Evolutionary conservation across 2,329 filamentous ascomycete genomes (phyloP).

Genomic region (Polychaeton citri): DNA sequence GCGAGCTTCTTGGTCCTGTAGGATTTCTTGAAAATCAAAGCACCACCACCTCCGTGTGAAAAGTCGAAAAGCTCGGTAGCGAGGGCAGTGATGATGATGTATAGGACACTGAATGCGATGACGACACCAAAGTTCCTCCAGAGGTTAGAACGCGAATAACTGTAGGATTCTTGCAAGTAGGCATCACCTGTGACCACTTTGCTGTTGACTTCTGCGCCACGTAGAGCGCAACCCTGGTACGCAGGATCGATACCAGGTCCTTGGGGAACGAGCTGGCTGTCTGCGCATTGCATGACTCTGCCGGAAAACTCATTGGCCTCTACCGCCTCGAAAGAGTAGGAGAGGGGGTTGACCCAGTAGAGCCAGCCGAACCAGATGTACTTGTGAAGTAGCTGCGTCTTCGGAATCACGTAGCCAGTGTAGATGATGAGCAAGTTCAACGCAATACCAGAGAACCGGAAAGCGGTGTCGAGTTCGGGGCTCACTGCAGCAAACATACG

Average conservation of each 20-base stretch:
- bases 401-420: slow-evolving; percentile 56
- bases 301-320: slow-evolving; percentile 52
- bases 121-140: slow-evolving; percentile 69
- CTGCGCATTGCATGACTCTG: slow-evolving; percentile 44
- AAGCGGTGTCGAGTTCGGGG: slow-evolving; percentile 51
- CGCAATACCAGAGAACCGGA: slow-evolving; percentile 49
- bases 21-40: slow-evolving; percentile 58
- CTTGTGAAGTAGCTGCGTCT: slow-evolving; percentile 41
- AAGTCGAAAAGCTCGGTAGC: slow-evolving; percentile 54
- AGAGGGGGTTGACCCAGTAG: slow-evolving; percentile 35
- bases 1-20: slow-evolving; percentile 46
- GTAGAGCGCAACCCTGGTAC: slow-evolving; percentile 50
- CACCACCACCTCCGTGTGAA: slow-evolving; percentile 48
- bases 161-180: slow-evolving; percentile 43
- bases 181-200: slow-evolving; percentile 38
- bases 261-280: slow-evolving; percentile 46
- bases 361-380: slow-evolving; percentile 58
- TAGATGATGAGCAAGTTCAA: slow-evolving; percentile 51
- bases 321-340: slow-evolving; percentile 54
- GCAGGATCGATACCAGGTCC: slow-evolving; percentile 41
- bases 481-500: slow-evolving; percentile 53
- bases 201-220: slow-evolving; percentile 42
- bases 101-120: slow-evolving; percentile 61
- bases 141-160: slow-evolving; percentile 44
- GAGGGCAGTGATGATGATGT: slow-evolving; percentile 56